A percentile compares a stretch with the other conserved stretches of the same genome.
Evolutionary conservation across 139 green algal species (phyloP).

Genomic region (Asterochloris sp.): DNA sequence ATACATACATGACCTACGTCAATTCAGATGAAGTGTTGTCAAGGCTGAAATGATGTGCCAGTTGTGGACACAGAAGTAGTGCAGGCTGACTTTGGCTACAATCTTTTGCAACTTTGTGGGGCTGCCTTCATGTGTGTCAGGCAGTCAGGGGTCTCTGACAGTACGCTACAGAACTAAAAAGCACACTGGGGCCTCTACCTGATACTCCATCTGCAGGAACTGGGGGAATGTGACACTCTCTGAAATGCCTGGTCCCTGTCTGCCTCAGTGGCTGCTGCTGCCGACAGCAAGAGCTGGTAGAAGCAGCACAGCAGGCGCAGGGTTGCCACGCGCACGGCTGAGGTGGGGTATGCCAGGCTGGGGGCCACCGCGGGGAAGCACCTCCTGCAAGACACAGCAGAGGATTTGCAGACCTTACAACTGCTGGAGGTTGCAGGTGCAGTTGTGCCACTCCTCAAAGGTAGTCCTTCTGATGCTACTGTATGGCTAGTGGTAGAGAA

Average conservation of each 20-base stretch:
- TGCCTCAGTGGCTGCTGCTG: background rate
- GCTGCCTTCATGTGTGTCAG: no score
- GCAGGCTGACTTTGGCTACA: no score
- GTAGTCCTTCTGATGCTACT: background rate
- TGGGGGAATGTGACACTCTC: slow-evolving; percentile 54
- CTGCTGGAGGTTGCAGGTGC: background rate
- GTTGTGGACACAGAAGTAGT: background rate
- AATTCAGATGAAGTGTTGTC: no score
- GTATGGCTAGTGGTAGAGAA: background rate
- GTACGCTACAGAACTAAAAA: no score
- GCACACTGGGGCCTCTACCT: no score
- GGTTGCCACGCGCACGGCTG: slow-evolving; percentile 11
- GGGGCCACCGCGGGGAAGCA: background rate
- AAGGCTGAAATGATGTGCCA: slow-evolving; percentile 21
- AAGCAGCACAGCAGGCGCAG: slow-evolving; percentile 50
- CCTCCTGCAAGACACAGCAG: background rate
- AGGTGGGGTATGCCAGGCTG: slow-evolving; percentile 1
- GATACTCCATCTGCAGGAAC: slow-evolving; percentile 13
- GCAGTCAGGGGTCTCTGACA: no score
- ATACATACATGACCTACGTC: no score
- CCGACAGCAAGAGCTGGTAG: slow-evolving; percentile 42
- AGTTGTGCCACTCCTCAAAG: background rate
- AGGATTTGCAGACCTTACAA: no score
- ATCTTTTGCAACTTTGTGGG: no score
- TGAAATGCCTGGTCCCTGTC: background rate